A percentile compares a stretch with the other conserved stretches of the same genome.
These are phyloP conservation scores for Aureobasidium subglaciale DNA, from an alignment of 2,329 filamentous ascomycete species.

Conservation along the genomic window DNA sequence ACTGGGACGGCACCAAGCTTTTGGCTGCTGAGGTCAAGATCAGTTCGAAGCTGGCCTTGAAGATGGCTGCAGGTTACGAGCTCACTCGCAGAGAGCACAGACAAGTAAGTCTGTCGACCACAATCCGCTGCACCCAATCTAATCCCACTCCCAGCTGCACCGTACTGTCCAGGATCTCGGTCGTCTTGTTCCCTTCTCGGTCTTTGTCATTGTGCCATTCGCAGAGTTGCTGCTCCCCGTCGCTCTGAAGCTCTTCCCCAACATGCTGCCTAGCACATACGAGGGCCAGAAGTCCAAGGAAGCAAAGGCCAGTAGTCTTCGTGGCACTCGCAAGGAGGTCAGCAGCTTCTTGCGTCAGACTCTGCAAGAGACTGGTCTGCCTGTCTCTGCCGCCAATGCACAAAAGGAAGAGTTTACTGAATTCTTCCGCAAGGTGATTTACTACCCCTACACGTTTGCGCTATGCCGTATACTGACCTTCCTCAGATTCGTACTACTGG, in stretches of 20 bases:
- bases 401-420: slow-evolving; percentile 90
- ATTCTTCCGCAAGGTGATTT: slow-evolving; percentile 84
- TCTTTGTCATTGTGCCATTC: slow-evolving; percentile 95
- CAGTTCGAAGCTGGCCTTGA: slow-evolving; percentile 81
- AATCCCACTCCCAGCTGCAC: slow-evolving; percentile 48
- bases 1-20: slow-evolving; percentile 98
- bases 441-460: neutral
- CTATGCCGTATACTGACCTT: slow-evolving; percentile 15
- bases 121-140: neutral
- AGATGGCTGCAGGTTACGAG: slow-evolving; percentile 98
- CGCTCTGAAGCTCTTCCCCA: slow-evolving; percentile 91
- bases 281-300: slow-evolving; percentile 89
- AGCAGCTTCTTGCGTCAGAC: slow-evolving; percentile 84
- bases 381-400: slow-evolving; percentile 73
- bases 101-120: slow-evolving; percentile 43
- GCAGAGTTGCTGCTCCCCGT: slow-evolving; percentile 88
- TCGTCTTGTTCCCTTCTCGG: slow-evolving; percentile 88
- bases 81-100: slow-evolving; percentile 87
- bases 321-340: slow-evolving; percentile 86
- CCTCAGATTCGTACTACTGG: slow-evolving; percentile 62
- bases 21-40: slow-evolving; percentile 88
- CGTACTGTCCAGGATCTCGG: slow-evolving; percentile 90
- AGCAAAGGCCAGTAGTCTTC: slow-evolving; percentile 71
- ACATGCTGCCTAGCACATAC: slow-evolving; percentile 93
- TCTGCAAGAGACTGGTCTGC: slow-evolving; percentile 85